Evolutionary conservation across 2,329 filamentous ascomycete genomes (phyloP).

Genomic region (Verruconis gallopava): DNA sequence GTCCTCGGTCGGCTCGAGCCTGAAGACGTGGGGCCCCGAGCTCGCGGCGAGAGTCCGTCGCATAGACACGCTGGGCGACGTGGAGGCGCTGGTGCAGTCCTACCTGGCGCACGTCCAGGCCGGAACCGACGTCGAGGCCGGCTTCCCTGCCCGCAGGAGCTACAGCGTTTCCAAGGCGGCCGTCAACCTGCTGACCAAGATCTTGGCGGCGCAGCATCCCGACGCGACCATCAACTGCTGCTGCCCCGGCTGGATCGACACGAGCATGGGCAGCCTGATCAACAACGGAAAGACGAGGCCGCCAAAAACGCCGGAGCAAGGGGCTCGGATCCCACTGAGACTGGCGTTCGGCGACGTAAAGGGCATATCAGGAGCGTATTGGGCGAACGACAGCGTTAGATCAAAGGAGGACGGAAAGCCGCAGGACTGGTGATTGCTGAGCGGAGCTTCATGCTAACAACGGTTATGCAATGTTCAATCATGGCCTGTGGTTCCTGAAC

Average conservation of each 20-base stretch:
- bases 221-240: constrained; percentile 23
- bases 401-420: constrained; percentile 19
- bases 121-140: constrained; percentile 15
- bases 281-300: constrained; percentile 14
- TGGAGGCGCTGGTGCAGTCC: not conserved
- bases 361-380: constrained; percentile 22
- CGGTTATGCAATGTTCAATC: too few relatives aligned
- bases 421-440: constrained; percentile 19
- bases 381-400: constrained; percentile 22
- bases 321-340: constrained; percentile 22
- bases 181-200: constrained; percentile 20
- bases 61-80: not conserved
- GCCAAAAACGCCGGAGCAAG: constrained; percentile 23
- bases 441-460: too few relatives aligned
- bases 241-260: constrained; percentile 26
- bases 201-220: constrained; percentile 20
- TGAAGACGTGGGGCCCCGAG: constrained; percentile 1
- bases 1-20: constrained; percentile 20
- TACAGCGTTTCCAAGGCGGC: constrained; percentile 25
- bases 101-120: constrained; percentile 13
- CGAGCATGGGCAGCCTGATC: constrained; percentile 23
- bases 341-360: constrained; percentile 23
- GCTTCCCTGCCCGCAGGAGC: constrained; percentile 18
- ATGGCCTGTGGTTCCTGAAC: too few relatives aligned
- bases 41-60: not conserved